Evolutionary conservation across 2,329 filamentous ascomycete species (phyloP).

Genomic region (Colletotrichum sp.): DNA sequence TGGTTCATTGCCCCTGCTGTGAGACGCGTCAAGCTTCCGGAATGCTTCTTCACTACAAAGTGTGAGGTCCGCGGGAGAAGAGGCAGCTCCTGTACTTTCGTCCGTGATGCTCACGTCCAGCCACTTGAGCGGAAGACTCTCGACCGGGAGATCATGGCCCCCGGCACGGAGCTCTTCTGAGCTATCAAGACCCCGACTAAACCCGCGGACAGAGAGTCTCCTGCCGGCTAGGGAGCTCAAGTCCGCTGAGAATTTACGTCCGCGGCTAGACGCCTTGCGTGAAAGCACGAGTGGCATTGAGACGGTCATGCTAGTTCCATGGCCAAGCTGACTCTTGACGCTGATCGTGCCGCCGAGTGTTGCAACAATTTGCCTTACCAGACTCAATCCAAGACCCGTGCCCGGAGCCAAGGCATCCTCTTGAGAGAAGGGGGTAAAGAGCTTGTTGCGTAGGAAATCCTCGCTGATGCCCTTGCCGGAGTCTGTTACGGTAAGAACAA

Average conservation of each 20-base stretch:
- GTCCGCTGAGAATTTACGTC: constrained; percentile 8
- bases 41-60: constrained; percentile 32
- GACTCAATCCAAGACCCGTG: constrained; percentile 65
- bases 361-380: constrained; percentile 62
- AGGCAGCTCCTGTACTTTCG: background rate
- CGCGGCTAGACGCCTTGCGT: background rate
- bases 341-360: constrained; percentile 61
- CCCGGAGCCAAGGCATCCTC: constrained; percentile 63
- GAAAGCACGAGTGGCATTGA: constrained; percentile 41
- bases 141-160: constrained; percentile 25
- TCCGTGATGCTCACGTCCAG: constrained; percentile 34
- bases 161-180: constrained; percentile 24
- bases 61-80: constrained; percentile 25
- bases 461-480: constrained; percentile 67
- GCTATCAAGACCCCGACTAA: constrained; percentile 25
- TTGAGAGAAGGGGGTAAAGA: constrained; percentile 67
- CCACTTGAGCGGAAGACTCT: constrained; percentile 31
- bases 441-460: constrained; percentile 60
- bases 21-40: constrained; percentile 5
- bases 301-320: constrained; percentile 58
- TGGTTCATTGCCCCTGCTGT: constrained; percentile 21
- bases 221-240: background rate
- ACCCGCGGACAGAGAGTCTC: constrained; percentile 1
- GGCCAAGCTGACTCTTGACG: constrained; percentile 54
- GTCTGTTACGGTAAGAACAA: constrained; percentile 57